Evolutionary conservation across 2,329 filamentous ascomycete species (phyloP), one percentile per base, ranked within the genome.

Genomic region (Dryadomyces quercus-mongolicae): DNA sequence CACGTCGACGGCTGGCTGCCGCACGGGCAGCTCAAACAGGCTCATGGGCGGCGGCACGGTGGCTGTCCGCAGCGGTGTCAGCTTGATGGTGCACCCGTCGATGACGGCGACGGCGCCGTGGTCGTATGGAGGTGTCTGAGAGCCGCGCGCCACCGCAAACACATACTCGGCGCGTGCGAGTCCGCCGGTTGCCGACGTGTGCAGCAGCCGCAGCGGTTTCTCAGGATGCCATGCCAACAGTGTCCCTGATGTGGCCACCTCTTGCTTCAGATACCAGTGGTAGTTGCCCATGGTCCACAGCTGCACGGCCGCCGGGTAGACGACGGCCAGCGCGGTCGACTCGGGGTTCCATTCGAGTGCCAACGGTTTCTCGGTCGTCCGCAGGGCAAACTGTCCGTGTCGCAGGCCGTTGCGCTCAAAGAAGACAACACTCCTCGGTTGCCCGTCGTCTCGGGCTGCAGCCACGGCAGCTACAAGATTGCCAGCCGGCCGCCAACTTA

Each of bases 221-320:
- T 97, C 93, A 1, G 88, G 81, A 66, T 98, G 89, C 93, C 93
- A 98, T 1, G 73, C 65, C n/a, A 81, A 65, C 61, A 49, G 63
- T 52, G 43, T 3, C 36, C 60, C 13, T 61, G 66, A 61, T 7
- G 76, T 70, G 7, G 72, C 69, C 7, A 96, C 75, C 65, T 96
- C 90, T 66, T 95, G 90, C 71, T 98, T 98, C 16, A 98, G 75
- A 67, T 97, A 97, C 80, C 93, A 98, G 66, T 97, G 88, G 62
- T 98, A 98, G 67, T 98, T 98, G 20, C 89, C 87, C 77, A 86
- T 95, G 0, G 90, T 95, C 93, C 93, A 98, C 1, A 98, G 73
- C 65, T 98, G 93, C n/a, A 93, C 72, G 54, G 81, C 78, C 59
- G 90, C 80, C 36, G 74, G 73, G 61, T 91, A 81, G 1, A 80